Conservation (phyloP, 2,329 filamentous ascomycete genomes). For the Zymoseptoria crescenta region DNA sequence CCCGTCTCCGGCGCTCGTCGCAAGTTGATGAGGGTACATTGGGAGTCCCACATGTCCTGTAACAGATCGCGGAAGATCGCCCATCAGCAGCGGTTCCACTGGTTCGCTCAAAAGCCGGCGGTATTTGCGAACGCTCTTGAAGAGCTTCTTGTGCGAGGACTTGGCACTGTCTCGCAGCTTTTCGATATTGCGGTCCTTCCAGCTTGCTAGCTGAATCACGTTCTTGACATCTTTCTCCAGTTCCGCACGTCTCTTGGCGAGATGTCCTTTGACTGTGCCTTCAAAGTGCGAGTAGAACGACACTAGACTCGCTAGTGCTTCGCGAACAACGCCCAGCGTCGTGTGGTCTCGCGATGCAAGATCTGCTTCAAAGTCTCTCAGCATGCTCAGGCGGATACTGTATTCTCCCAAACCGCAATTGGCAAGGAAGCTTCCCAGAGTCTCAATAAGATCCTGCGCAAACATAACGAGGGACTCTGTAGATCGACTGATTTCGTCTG, state of each 20-base stretch:
- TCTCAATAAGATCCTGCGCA: slow-evolving; percentile 61
- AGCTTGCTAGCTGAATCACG: slow-evolving; percentile 85
- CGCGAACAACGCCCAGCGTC: slow-evolving; percentile 43
- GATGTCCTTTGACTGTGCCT: slow-evolving; percentile 53
- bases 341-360: slow-evolving; percentile 54
- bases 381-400: slow-evolving; percentile 60
- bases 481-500: slow-evolving; percentile 29
- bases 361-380: slow-evolving; percentile 56
- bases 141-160: slow-evolving; percentile 84
- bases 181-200: slow-evolving; percentile 96
- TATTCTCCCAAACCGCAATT: slow-evolving; percentile 74
- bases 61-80: slow-evolving; percentile 14
- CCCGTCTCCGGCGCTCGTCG: not conserved
- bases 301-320: slow-evolving; percentile 69
- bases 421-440: slow-evolving; percentile 70
- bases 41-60: not conserved
- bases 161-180: slow-evolving; percentile 82
- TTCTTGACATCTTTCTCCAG: slow-evolving; percentile 93
- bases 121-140: slow-evolving; percentile 86
- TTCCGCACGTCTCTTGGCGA: slow-evolving; percentile 58
- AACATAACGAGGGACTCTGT: slow-evolving; percentile 48
- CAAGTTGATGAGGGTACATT: not conserved
- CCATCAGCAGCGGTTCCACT: slow-evolving; percentile 51
- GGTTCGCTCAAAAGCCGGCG: slow-evolving; percentile 69
- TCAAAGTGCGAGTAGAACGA: slow-evolving; percentile 66